Conservation (phyloP, 768 basidiomycete genomes). For the Rhizopogon salebrosus region DNA sequence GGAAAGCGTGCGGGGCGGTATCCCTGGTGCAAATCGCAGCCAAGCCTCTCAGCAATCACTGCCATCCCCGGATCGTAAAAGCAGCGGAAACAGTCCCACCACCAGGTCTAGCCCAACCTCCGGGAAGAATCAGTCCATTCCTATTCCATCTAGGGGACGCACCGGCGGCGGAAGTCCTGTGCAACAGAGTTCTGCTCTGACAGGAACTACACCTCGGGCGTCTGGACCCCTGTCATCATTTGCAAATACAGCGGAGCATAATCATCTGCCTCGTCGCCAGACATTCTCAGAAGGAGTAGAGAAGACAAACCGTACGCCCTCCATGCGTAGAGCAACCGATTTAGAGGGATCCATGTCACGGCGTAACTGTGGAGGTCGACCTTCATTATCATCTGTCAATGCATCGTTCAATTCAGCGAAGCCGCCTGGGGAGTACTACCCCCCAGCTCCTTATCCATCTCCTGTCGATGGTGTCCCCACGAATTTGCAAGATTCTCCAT, state of each 20-base stretch:
- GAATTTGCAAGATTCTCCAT: constrained; percentile 25
- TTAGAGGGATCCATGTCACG: constrained; percentile 43
- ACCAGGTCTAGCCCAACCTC: constrained; percentile 28
- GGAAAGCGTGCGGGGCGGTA: constrained; percentile 43
- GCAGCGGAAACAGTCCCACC: constrained; percentile 31
- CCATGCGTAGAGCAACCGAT: constrained; percentile 55
- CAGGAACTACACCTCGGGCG: constrained; percentile 27
- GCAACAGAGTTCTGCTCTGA: constrained; percentile 17
- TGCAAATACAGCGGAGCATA: constrained; percentile 43
- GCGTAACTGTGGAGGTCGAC: constrained; percentile 44
- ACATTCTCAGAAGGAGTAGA: constrained; percentile 45
- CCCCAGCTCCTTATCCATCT: constrained; percentile 15
- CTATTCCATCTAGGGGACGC: constrained; percentile 36
- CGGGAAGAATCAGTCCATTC: constrained; percentile 31
- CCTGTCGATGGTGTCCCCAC: constrained; percentile 17
- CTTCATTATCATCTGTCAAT: constrained; percentile 36
- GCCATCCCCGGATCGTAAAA: constrained; percentile 41
- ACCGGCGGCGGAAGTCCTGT: constrained; percentile 51
- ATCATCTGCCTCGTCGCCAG: constrained; percentile 43
- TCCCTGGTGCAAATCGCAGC: constrained; percentile 28
- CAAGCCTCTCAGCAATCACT: constrained; percentile 24
- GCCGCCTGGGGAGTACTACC: constrained; percentile 14
- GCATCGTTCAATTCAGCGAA: constrained; percentile 24
- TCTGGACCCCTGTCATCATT: constrained; percentile 34
- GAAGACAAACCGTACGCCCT: constrained; percentile 56